A percentile compares a stretch with the other conserved stretches of the same genome.
Conservation (phyloP, 371 early-diverging fungal species). For the Mucor piriformis region DNA sequence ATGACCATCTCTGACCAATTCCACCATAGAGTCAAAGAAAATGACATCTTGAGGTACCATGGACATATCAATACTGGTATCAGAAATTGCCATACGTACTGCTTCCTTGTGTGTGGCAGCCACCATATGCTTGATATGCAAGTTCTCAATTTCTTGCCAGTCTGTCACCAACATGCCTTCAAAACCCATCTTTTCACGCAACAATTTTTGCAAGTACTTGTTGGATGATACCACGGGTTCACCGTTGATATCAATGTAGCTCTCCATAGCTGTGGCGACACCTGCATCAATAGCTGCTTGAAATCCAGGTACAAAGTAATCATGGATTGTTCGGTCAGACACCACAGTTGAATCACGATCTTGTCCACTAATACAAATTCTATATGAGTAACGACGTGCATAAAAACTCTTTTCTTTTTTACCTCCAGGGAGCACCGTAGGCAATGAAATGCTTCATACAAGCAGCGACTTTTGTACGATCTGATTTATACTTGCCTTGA, state of each 20-base stretch:
- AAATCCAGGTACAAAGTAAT: constrained; percentile 68
- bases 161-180: constrained; percentile 70
- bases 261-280: constrained; percentile 71
- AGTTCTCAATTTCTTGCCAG: constrained; percentile 66
- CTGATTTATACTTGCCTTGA: constrained; percentile 67
- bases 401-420: neutral
- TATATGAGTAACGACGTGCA: constrained; percentile 6
- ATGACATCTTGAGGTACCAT: constrained; percentile 63
- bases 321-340: constrained; percentile 60
- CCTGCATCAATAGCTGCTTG: constrained; percentile 67
- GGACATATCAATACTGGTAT: constrained; percentile 67
- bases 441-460: constrained; percentile 58
- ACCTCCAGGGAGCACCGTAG: constrained; percentile 42
- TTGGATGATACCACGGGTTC: constrained; percentile 62
- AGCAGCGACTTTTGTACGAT: constrained; percentile 56
- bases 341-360: constrained; percentile 66
- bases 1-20: constrained; percentile 38
- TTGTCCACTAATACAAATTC: constrained; percentile 43
- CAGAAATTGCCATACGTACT: constrained; percentile 45
- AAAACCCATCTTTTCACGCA: constrained; percentile 62
- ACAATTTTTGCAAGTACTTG: constrained; percentile 55
- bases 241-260: constrained; percentile 69
- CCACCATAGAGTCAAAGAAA: constrained; percentile 44
- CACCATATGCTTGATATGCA: constrained; percentile 54
- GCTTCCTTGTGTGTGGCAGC: constrained; percentile 54